Base-by-base conservation (phyloP, 805 yeast genomes). In the Ogataea siamensis region DNA sequence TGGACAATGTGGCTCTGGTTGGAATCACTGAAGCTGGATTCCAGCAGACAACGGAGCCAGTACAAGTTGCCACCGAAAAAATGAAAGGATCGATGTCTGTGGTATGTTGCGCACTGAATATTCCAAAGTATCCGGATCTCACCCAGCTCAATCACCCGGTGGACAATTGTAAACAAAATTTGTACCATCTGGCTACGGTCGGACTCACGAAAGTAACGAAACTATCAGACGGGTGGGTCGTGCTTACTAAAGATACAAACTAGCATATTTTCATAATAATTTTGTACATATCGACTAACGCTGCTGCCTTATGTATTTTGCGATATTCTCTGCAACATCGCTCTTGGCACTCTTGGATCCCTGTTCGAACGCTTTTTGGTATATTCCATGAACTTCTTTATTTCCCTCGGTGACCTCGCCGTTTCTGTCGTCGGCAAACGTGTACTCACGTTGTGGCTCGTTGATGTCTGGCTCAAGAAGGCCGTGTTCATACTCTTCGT, bases 241-340 rank as follows among this genome's bases (percentile, higher is more conserved):
- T 54, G 11, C 40, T 55, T 5, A 45, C 53, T 7, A 37, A 37
- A 16, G 38, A 33, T 24, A 28, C 22, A 3, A 33, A 29, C 16
- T 39, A 35, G 33, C 13, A 28, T 28, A 18, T n/a, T 13, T 29
- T 14, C 13, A 16, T 20, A 19, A 31, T 32, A 11, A 37, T 18
- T 14, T 15, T 17, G 32, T 28, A 28, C 31, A 17, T 28, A 28
- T 35, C 32, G 32, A 30, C 34, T 40, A 47, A 26, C 44, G 41
- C 40, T 54, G 58, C 34, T 51, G 50, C 28, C 55, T 53, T 17
- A 83, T 79, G 54, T 83, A 82, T 39, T 72, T 70, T 2, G 87
- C 87, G 43, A 83, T 83, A 48, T 73, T 75, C 57, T 81, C 87
- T 5, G 88, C 88, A 5, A 87, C 79, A 47, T 73, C 65, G 38